These are phyloP conservation scores for Russula lepida DNA, from an alignment of 768 basidiomycete genomes.

Conservation along the genomic window DNA sequence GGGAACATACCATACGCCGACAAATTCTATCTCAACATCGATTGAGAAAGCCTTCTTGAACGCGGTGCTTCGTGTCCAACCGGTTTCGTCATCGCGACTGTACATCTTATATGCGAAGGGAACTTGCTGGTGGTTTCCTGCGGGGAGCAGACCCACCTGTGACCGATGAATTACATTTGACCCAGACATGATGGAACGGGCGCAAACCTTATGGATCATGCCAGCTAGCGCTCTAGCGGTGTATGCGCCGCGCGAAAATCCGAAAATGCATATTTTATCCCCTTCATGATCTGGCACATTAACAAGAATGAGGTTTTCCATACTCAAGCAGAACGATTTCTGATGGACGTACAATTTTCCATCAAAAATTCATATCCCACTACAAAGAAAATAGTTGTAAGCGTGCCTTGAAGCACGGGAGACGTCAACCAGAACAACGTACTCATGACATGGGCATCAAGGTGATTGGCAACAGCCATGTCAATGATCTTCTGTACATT, in stretches of 20 bases:
- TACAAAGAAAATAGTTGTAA: constrained; percentile 28
- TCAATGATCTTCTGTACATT: constrained; percentile 50
- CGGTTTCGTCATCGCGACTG: constrained; percentile 43
- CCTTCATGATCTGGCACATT: no score
- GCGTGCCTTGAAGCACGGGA: background rate
- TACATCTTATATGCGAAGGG: constrained; percentile 78
- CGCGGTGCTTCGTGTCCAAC: constrained; percentile 53
- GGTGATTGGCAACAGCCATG: constrained; percentile 50
- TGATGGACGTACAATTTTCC: no score
- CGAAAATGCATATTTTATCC: constrained; percentile 77
- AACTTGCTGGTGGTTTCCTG: constrained; percentile 64
- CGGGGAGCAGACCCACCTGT: constrained; percentile 62
- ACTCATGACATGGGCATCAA: constrained; percentile 68
- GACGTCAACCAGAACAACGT: constrained; percentile 8
- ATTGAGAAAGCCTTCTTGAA: constrained; percentile 73
- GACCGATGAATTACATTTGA: background rate
- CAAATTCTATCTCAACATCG: constrained; percentile 61
- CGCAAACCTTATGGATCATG: constrained; percentile 57
- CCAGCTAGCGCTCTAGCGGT: constrained; percentile 63
- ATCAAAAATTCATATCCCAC: constrained; percentile 75
- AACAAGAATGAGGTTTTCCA: no score
- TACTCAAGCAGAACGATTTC: no score
- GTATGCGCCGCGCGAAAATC: constrained; percentile 72
- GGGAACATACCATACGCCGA: constrained; percentile 60
- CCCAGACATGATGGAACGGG: background rate